Conservation (phyloP, 306 rosid genomes). For the Bauhinia variegata region DNA sequence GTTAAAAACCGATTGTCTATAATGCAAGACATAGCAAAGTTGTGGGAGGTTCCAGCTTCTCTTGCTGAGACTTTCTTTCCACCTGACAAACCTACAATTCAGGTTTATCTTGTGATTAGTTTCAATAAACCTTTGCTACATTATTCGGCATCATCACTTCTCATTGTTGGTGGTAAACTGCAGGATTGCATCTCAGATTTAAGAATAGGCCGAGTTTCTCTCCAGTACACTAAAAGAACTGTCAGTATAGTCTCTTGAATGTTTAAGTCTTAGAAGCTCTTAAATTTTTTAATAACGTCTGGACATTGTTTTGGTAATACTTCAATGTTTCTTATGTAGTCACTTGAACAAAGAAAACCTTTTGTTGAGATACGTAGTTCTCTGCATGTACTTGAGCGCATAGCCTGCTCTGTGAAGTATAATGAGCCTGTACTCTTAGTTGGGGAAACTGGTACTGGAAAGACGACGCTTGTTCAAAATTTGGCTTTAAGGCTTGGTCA, state of each 20-base stretch:
- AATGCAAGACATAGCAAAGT: conserved; percentile 69
- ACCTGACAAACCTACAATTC: conserved; percentile 68
- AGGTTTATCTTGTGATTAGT: conserved; percentile 50
- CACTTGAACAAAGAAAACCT: conserved; percentile 39
- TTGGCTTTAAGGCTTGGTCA: conserved; percentile 84
- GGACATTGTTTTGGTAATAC: conserved; percentile 24
- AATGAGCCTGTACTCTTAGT: conserved; percentile 94
- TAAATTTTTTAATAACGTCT: not conserved
- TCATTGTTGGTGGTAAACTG: conserved; percentile 41
- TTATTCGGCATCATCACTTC: conserved; percentile 35
- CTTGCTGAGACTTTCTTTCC: conserved; percentile 66
- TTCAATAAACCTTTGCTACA: conserved; percentile 1
- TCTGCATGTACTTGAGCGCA: conserved; percentile 71
- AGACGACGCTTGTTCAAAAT: conserved; percentile 93
- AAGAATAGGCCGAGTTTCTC: conserved; percentile 76
- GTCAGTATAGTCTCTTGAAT: conserved; percentile 49
- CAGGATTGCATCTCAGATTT: conserved; percentile 65
- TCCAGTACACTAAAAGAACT: conserved; percentile 46
- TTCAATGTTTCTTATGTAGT: conserved; percentile 55
- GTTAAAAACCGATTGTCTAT: conserved; percentile 60
- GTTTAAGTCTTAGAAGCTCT: conserved; percentile 16
- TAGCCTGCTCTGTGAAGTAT: conserved; percentile 81
- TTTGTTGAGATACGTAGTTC: conserved; percentile 83
- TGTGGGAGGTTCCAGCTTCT: conserved; percentile 67
- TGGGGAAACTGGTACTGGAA: conserved; percentile 99